Base-by-base conservation (phyloP, 2,329 filamentous ascomycete species). In the Arachnomyces sp. region DNA sequence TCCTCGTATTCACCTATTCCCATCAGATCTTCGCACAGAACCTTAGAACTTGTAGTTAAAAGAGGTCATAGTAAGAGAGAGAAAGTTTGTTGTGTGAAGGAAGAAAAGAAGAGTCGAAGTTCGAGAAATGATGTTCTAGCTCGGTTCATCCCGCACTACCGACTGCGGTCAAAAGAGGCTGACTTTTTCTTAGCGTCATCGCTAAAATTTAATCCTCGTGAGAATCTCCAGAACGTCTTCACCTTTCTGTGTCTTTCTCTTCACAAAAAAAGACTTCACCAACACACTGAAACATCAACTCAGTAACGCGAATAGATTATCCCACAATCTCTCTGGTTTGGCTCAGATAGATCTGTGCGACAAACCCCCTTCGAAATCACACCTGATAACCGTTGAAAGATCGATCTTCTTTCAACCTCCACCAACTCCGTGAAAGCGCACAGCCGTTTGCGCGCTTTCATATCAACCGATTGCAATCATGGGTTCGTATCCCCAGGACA, bases 401-500 rank as follows among this genome's bases (percentile, higher is more conserved):
- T 43, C 25, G 44, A 45, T 36, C 36, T 25, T 50, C 45, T 54
- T 51, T 48, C 48, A 47, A 48, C 50, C 40, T 40, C 38, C 40
- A 38, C 40, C 41, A 34, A 42, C 44, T 48, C 42, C 46, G 56
- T 56, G 65, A 59, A 53, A 58, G 61, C 61, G 63, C 64, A 62
- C 62, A 61, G 52, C 46, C 53, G 38, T 39, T 49, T 52, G 56
- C 47, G 63, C 63, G 63, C 62, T 61, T 61, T 61, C 62, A 50
- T 51, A 49, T 52, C 49, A 48, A 55, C 51, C 50, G 57, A 61
- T 67, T 69, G 72, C 75, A 78, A 80, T 77, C 75, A 81, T 81
- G 69, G 69, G 69, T 72, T 55, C 49, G 66, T 60, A 45, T 39
- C 31, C 46, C 46, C 50, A 25, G 9, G 21, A 5, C 9, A 25